A percentile compares a stretch with the other conserved stretches of the same genome.
phyloP scores from a whole-genome alignment of 1,284 basidiomycete species.

The Ganoderma resinaceum region DNA sequence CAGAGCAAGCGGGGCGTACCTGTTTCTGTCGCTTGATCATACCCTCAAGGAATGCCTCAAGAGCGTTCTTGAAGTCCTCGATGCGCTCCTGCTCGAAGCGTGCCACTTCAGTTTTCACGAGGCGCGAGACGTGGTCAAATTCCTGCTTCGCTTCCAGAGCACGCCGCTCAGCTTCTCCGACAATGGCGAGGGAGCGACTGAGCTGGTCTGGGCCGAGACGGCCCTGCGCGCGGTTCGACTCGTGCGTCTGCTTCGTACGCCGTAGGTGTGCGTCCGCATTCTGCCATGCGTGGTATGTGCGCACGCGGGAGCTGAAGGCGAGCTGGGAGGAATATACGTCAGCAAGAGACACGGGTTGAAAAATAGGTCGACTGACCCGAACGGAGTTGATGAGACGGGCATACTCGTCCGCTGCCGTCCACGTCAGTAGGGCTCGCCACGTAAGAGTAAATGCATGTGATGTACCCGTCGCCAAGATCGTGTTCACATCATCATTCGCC shows the following conservation, averaged over 20 bases:
- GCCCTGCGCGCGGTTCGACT: constrained; percentile 81
- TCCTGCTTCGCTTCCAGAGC: constrained; percentile 84
- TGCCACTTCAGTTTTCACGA: constrained; percentile 92
- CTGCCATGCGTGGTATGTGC: constrained; percentile 85
- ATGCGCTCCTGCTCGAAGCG: constrained; percentile 94
- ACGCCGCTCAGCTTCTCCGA: constrained; percentile 88
- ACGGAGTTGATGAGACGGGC: constrained; percentile 91
- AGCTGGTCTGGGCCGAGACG: constrained; percentile 71
- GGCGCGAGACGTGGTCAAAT: constrained; percentile 86
- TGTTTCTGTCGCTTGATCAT: constrained; percentile 87
- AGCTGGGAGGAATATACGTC: constrained; percentile 51
- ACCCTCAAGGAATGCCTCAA: constrained; percentile 82
- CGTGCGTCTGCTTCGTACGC: constrained; percentile 78
- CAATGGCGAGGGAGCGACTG: constrained; percentile 72
- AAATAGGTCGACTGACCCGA: constrained; percentile 59
- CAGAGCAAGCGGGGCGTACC: constrained; percentile 47
- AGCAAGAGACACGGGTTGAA: neutral
- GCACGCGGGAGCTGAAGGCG: constrained; percentile 87
- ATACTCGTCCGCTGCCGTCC: constrained; percentile 83
- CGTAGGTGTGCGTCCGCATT: constrained; percentile 78
- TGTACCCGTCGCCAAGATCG: constrained; percentile 78
- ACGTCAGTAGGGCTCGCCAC: neutral
- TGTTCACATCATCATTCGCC: constrained; percentile 79
- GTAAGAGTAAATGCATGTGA: constrained; percentile 6
- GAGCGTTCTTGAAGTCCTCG: constrained; percentile 82